Conservation (phyloP, 2,329 filamentous ascomycete species). For the Fusarium sp. region DNA sequence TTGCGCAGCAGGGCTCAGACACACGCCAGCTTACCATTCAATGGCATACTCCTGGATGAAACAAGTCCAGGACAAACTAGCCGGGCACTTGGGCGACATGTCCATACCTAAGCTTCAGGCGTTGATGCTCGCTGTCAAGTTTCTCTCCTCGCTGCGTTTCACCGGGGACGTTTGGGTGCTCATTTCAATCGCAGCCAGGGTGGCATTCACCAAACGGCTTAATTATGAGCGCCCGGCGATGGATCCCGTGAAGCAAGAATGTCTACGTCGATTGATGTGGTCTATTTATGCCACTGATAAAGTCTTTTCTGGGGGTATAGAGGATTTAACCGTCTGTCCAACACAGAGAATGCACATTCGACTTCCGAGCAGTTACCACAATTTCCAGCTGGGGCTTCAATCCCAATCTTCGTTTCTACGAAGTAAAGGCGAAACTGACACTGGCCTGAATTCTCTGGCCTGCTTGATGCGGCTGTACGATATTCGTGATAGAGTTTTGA, state of each 20-base stretch:
- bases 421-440: neutral
- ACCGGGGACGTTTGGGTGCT: slow-evolving; percentile 38
- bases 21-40: neutral
- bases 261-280: slow-evolving; percentile 43
- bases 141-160: slow-evolving; percentile 19
- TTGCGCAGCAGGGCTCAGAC: slow-evolving; percentile 18
- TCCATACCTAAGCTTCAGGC: slow-evolving; percentile 32
- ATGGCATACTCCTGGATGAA: slow-evolving; percentile 32
- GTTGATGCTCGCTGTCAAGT: slow-evolving; percentile 35
- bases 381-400: slow-evolving; percentile 39
- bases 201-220: slow-evolving; percentile 41
- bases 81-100: slow-evolving; percentile 13
- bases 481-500: slow-evolving; percentile 37
- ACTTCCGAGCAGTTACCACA: slow-evolving; percentile 39
- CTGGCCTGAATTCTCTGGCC: slow-evolving; percentile 31
- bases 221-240: slow-evolving; percentile 39
- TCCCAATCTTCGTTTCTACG: slow-evolving; percentile 34
- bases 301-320: slow-evolving; percentile 43
- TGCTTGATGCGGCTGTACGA: slow-evolving; percentile 38
- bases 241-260: slow-evolving; percentile 39
- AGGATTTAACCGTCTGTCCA: slow-evolving; percentile 45
- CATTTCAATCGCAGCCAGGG: slow-evolving; percentile 36
- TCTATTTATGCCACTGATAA: slow-evolving; percentile 41
- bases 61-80: slow-evolving; percentile 26
- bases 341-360: slow-evolving; percentile 39